These are phyloP conservation scores for Suillus sp. DNA, from an alignment of 768 basidiomycete genomes.

Conservation along the genomic window DNA sequence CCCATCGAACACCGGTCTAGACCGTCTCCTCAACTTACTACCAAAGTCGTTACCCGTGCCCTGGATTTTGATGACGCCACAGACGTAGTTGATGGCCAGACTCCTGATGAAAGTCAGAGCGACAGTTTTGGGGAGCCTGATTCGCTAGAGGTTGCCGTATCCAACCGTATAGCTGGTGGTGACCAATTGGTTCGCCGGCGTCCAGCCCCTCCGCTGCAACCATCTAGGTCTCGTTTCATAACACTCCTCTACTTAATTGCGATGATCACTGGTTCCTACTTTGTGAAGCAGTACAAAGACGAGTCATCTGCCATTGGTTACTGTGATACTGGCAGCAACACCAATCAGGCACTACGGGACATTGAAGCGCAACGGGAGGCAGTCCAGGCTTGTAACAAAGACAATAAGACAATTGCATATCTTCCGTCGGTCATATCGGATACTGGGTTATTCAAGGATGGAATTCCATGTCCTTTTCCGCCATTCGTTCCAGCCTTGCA, in stretches of 20 bases:
- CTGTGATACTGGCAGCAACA: constrained; percentile 65
- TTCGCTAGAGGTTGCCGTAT: constrained; percentile 36
- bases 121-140: constrained; percentile 18
- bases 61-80: constrained; percentile 24
- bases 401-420: constrained; percentile 53
- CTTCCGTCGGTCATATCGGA: constrained; percentile 30
- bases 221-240: constrained; percentile 34
- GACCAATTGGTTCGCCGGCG: constrained; percentile 19
- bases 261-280: constrained; percentile 35
- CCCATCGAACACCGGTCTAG: constrained; percentile 24
- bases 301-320: constrained; percentile 76
- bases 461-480: constrained; percentile 53
- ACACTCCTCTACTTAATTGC: constrained; percentile 46
- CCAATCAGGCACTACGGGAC: constrained; percentile 56
- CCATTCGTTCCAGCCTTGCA: constrained; percentile 56
- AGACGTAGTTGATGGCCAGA: constrained; percentile 6
- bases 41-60: constrained; percentile 14
- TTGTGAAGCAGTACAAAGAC: constrained; percentile 55
- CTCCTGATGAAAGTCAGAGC: constrained; percentile 23
- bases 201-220: constrained; percentile 18
- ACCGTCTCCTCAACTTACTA: constrained; percentile 24
- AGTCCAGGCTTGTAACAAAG: constrained; percentile 55
- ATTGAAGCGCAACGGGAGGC: constrained; percentile 48
- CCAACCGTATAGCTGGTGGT: constrained; percentile 42
- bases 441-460: constrained; percentile 32